Conservation (phyloP, 148 eudicot genomes). For the Rhododendron ovatum region DNA sequence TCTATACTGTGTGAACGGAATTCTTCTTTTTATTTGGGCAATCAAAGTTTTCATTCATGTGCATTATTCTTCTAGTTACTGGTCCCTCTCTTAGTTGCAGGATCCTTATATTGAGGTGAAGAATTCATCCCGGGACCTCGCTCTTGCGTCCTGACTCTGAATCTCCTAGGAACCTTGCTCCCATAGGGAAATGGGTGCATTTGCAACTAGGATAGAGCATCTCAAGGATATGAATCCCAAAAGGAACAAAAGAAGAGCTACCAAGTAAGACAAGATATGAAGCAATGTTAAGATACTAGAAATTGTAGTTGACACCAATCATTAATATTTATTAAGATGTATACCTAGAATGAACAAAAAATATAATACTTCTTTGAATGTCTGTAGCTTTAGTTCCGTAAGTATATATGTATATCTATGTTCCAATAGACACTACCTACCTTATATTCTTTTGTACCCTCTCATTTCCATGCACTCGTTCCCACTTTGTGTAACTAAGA, state of each 20-base stretch:
- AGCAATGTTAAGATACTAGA: not conserved
- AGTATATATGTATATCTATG: not conserved
- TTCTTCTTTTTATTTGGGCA: not conserved
- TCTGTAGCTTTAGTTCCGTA: not conserved
- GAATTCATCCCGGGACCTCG: not conserved
- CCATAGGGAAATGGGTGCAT: not conserved
- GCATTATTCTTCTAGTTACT: not conserved
- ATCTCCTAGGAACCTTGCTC: not conserved
- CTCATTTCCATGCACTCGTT: not conserved
- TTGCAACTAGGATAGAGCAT: not conserved
- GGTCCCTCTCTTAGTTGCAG: not conserved
- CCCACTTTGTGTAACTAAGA: not conserved
- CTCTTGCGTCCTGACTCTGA: not conserved
- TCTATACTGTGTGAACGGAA: not conserved
- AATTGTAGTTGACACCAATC: not conserved
- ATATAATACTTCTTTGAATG: not conserved
- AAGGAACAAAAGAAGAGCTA: not conserved
- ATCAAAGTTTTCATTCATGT: not conserved
- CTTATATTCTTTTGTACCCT: not conserved
- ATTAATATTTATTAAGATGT: not conserved
- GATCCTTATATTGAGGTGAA: not conserved
- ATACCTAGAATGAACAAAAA: not conserved
- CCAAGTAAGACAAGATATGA: not conserved
- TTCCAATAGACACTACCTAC: not conserved
- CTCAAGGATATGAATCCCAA: not conserved